Conservation (phyloP, 176 grass and related monocot genomes). For the Ensete ventricosum region DNA sequence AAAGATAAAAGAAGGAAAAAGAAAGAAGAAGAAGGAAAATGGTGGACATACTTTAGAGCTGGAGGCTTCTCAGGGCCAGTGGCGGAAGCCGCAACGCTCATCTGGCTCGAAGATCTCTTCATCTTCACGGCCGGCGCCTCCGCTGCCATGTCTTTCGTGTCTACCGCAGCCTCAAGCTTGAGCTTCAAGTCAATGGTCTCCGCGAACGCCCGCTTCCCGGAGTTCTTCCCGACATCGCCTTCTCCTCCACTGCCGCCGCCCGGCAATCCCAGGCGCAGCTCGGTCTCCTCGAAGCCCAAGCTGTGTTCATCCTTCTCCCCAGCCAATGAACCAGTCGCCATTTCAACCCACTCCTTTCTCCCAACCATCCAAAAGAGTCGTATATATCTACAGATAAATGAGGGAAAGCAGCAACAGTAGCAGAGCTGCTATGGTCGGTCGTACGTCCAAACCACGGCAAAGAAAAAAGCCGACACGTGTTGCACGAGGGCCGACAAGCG, state of each 20-base stretch:
- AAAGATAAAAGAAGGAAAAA: constrained; percentile 9
- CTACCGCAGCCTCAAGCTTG: constrained; percentile 34
- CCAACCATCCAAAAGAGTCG: neutral
- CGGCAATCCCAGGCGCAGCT: constrained; percentile 81
- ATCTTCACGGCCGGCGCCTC: constrained; percentile 25
- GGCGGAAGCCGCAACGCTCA: constrained; percentile 31
- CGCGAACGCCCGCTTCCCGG: constrained; percentile 65
- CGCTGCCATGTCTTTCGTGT: constrained; percentile 27
- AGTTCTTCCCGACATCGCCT: constrained; percentile 36
- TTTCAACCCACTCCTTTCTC: constrained; percentile 5
- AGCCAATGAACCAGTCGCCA: constrained; percentile 2
- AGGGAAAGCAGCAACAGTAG: constrained; percentile 19
- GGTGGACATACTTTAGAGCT: constrained; percentile 57
- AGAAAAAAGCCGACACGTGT: neutral
- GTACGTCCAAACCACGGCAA: neutral
- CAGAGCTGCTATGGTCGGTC: neutral
- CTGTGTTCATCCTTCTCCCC: constrained; percentile 13
- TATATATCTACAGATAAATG: constrained; percentile 19
- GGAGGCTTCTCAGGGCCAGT: constrained; percentile 65
- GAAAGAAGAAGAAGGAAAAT: neutral
- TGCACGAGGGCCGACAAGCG: neutral
- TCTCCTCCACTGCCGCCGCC: constrained; percentile 43
- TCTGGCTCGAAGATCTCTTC: constrained; percentile 30
- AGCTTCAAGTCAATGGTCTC: constrained; percentile 90
- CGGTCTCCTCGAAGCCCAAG: constrained; percentile 65